phyloP scores from a whole-genome alignment of 2,329 filamentous ascomycete species.

The Akanthomyces lecanii region DNA sequence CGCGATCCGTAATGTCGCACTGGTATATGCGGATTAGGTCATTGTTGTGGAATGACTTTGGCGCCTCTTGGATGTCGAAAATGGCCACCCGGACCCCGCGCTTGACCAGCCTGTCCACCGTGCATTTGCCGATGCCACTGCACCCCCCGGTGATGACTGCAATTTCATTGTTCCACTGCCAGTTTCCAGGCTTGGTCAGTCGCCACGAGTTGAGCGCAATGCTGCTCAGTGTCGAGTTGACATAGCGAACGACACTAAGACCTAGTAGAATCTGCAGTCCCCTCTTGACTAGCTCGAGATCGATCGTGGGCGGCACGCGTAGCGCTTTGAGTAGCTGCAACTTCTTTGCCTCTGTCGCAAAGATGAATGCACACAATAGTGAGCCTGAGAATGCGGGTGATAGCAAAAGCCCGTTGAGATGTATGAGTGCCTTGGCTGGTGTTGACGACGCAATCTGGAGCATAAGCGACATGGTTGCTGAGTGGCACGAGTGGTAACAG shows the following conservation, averaged over 20 bases:
- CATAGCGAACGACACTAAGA: neutral
- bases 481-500: neutral
- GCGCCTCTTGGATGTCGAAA: conserved; percentile 52
- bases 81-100: conserved; percentile 61
- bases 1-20: conserved; percentile 39
- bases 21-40: conserved; percentile 29
- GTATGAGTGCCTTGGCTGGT: neutral
- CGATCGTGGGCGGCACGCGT: neutral
- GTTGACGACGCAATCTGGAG: neutral
- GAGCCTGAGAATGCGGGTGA: neutral
- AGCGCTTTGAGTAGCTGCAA: neutral
- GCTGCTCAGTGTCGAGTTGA: neutral
- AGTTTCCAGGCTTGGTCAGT: conserved; percentile 19
- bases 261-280: neutral
- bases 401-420: neutral
- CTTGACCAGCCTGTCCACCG: conserved; percentile 29
- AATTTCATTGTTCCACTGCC: conserved; percentile 38
- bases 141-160: conserved; percentile 43
- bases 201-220: conserved; percentile 28
- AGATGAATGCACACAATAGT: neutral
- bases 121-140: conserved; percentile 38
- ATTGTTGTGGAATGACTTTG: conserved; percentile 24
- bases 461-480: neutral
- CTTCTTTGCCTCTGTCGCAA: neutral
- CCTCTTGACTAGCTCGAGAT: neutral